Conservation (phyloP, 2,329 filamentous ascomycete genomes). For the Sclerotinia sclerotiorum region DNA sequence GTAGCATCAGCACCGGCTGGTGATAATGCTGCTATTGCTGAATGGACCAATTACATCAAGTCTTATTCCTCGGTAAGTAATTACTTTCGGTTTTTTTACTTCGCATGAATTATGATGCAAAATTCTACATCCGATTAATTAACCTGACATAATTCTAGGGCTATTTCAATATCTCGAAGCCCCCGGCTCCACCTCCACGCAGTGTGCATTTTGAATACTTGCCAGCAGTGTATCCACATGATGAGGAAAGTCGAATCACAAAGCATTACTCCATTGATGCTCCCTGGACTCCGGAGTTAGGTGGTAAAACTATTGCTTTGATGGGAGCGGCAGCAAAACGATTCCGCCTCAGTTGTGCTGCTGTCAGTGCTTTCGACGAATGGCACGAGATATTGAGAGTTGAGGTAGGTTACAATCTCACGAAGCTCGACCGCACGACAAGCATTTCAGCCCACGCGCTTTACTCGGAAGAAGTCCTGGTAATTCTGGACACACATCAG, state of each 20-base stretch:
- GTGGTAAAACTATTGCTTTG: slow-evolving; percentile 30
- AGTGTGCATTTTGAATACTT: slow-evolving; percentile 36
- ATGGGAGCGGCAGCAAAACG: slow-evolving; percentile 35
- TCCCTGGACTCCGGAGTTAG: slow-evolving; percentile 32
- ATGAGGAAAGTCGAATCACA: slow-evolving; percentile 35
- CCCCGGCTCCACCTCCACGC: slow-evolving; percentile 40
- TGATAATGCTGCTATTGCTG: neutral
- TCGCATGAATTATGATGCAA: neutral
- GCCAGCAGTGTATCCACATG: slow-evolving; percentile 36
- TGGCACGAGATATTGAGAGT: slow-evolving; percentile 40
- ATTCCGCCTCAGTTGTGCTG: slow-evolving; percentile 37
- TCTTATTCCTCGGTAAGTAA: slow-evolving; percentile 28
- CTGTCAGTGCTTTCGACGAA: slow-evolving; percentile 42
- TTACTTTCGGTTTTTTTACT: neutral
- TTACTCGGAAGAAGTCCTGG: slow-evolving; percentile 40
- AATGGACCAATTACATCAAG: slow-evolving; percentile 27
- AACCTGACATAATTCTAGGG: slow-evolving; percentile 35
- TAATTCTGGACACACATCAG: slow-evolving; percentile 41
- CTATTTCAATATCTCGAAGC: slow-evolving; percentile 40
- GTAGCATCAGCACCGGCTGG: slow-evolving; percentile 16
- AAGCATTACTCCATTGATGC: slow-evolving; percentile 32
- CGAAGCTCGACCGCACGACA: slow-evolving; percentile 33
- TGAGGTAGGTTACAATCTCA: slow-evolving; percentile 37
- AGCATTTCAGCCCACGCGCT: slow-evolving; percentile 44
- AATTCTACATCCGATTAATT: neutral